Conservation (phyloP, 495 filamentous ascomycete species). For the Neurospora tetrasperma region DNA sequence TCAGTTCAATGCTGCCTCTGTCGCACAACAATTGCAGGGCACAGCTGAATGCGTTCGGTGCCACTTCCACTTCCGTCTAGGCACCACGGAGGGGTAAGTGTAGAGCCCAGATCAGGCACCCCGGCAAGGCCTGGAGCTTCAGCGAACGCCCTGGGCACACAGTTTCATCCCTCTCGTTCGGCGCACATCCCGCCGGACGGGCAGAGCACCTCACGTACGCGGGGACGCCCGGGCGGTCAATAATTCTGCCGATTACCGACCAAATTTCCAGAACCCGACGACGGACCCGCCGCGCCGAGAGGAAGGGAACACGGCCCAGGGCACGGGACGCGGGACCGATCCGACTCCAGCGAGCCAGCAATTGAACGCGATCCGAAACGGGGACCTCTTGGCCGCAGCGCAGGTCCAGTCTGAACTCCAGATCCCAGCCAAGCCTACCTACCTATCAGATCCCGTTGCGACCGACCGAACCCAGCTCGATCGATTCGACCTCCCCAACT, state of each 20-base stretch:
- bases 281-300: neutral
- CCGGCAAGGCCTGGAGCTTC: neutral
- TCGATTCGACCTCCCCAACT: neutral
- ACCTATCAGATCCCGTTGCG: neutral
- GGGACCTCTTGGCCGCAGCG: neutral
- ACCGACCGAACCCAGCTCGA: neutral
- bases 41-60: neutral
- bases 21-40: neutral
- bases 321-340: neutral
- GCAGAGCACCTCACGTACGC: neutral
- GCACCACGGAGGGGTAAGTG: neutral
- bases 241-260: constrained; percentile 13
- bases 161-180: neutral
- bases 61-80: neutral
- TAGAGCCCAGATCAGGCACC: neutral
- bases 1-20: neutral
- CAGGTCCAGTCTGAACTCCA: neutral
- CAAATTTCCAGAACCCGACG: constrained; percentile 6
- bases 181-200: neutral
- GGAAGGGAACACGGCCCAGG: neutral
- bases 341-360: neutral
- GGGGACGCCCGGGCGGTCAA: constrained; percentile 7
- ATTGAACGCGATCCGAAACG: neutral
- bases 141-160: neutral
- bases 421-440: neutral